phyloP scores from a whole-genome alignment of 192 early-diverging fungal species.

The Gigaspora rosea region DNA sequence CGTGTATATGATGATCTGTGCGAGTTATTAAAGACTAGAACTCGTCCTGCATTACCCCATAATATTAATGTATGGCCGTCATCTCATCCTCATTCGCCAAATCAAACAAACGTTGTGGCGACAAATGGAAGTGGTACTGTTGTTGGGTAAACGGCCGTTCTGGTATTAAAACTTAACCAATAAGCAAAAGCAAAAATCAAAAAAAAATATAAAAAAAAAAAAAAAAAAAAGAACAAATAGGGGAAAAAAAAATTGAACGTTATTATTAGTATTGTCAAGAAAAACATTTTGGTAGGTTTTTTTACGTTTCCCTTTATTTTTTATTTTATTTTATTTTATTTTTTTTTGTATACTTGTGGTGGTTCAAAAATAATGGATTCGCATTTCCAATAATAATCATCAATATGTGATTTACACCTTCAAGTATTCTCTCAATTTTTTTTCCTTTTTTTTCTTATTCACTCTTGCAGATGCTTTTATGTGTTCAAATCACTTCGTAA shows the following conservation, averaged over 20 bases:
- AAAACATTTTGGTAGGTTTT: no score
- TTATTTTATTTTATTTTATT: no score
- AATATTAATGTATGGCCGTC: slow-evolving; percentile 6
- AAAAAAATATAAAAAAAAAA: neutral
- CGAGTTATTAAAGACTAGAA: slow-evolving; percentile 27
- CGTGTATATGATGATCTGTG: slow-evolving; percentile 27
- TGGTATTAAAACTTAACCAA: no score
- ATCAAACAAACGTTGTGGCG: neutral
- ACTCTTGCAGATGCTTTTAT: neutral
- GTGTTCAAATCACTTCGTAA: neutral
- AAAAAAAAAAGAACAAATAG: neutral
- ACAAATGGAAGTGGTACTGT: slow-evolving; percentile 21
- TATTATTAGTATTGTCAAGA: no score
- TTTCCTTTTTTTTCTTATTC: no score
- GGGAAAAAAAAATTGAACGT: neutral
- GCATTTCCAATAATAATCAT: no score
- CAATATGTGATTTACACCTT: no score
- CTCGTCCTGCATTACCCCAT: slow-evolving; percentile 9
- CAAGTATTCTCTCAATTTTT: no score
- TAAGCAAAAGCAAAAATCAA: neutral
- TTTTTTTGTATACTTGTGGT: no score
- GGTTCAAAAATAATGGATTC: no score
- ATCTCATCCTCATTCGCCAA: neutral
- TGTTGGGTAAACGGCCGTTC: neutral
- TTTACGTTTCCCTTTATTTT: no score